A percentile compares a stretch with the other conserved stretches of the same genome.
phyloP scores from a whole-genome alignment of 2,329 filamentous ascomycete genomes.

The Talaromyces funiculosus region DNA sequence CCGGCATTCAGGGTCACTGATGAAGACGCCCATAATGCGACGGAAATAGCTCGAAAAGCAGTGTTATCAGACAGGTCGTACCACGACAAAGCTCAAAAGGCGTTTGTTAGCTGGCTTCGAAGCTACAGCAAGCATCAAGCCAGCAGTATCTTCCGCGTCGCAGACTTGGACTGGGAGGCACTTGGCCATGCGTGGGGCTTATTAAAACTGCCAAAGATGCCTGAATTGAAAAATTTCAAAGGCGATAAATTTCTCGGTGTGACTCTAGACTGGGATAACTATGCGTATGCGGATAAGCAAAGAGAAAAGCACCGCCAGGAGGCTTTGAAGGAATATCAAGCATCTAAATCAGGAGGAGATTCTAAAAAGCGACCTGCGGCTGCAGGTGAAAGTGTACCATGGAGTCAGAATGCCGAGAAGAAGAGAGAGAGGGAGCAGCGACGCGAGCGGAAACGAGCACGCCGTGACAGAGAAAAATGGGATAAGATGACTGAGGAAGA shows the following conservation, averaged over 20 bases:
- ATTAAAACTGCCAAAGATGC: constrained; percentile 85
- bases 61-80: constrained; percentile 58
- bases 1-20: constrained; percentile 55
- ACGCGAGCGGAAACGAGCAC: constrained; percentile 59
- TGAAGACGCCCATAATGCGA: constrained; percentile 54
- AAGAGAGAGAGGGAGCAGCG: constrained; percentile 58
- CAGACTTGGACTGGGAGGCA: constrained; percentile 78
- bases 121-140: constrained; percentile 89
- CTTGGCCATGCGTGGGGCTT: constrained; percentile 80
- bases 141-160: constrained; percentile 78
- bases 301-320: constrained; percentile 61
- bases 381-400: constrained; percentile 60
- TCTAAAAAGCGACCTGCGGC: constrained; percentile 48
- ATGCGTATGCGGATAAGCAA: constrained; percentile 65
- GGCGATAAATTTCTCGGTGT: constrained; percentile 61
- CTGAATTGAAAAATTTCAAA: constrained; percentile 70
- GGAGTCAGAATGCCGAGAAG: constrained; percentile 65
- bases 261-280: constrained; percentile 56
- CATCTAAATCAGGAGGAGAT: constrained; percentile 31
- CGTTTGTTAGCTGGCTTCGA: constrained; percentile 89
- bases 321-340: constrained; percentile 47
- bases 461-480: constrained; percentile 57
- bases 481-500: constrained; percentile 67
- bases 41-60: constrained; percentile 55
- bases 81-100: constrained; percentile 83